Percentiles rank a stretch among this genome's conserved stretches.
Evolutionary conservation across 306 rosid species (phyloP).

Genomic region (Acacia acuminata): DNA sequence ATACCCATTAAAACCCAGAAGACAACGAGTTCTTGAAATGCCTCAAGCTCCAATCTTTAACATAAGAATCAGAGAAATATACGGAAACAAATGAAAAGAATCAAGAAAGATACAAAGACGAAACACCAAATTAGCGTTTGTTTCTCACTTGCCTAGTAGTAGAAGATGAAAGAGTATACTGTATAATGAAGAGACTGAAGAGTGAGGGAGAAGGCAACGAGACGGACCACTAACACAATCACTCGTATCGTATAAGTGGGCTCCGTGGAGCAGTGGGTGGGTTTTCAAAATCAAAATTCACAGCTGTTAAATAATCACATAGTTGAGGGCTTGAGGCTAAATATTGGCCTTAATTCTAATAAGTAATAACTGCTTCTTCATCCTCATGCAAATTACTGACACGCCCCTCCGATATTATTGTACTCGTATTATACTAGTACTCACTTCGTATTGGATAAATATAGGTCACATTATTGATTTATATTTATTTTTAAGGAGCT

Average conservation of each 20-base stretch:
- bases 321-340: constrained; percentile 33
- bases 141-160: not conserved
- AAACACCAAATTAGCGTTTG: not conserved
- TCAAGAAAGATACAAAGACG: not conserved
- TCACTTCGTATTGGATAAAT: too few relatives aligned
- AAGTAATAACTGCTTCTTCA: too few relatives aligned
- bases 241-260: not conserved
- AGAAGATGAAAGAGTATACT: not conserved
- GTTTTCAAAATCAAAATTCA: constrained; percentile 19
- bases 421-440: too few relatives aligned
- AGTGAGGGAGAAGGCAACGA: constrained; percentile 28
- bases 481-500: too few relatives aligned
- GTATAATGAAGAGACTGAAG: not conserved
- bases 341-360: constrained; percentile 26
- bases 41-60: constrained; percentile 28
- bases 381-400: too few relatives aligned
- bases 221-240: not conserved
- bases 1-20: constrained; percentile 31
- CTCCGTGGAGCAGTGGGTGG: constrained; percentile 10
- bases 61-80: not conserved
- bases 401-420: too few relatives aligned
- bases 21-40: constrained; percentile 10
- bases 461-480: too few relatives aligned
- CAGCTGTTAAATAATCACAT: constrained; percentile 29
- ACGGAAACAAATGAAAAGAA: not conserved